A percentile compares a stretch with the other conserved stretches of the same genome.
These are phyloP conservation scores for Baudoinia panamericana DNA, from an alignment of 495 filamentous ascomycete species.

Conservation along the genomic window DNA sequence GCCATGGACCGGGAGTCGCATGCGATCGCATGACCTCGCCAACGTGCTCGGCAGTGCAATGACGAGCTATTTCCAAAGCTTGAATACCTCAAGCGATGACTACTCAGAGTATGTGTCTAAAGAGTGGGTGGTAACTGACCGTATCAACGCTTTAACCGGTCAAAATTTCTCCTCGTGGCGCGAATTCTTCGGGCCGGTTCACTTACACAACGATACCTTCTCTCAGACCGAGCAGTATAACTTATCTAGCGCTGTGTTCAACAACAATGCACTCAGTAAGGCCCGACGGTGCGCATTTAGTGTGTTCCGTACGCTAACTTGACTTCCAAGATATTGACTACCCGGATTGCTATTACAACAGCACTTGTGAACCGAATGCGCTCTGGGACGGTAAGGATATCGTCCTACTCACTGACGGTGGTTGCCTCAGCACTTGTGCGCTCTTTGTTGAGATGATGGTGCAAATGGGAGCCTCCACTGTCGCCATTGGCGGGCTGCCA, in stretches of 20 bases:
- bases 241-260: slow-evolving; percentile 27
- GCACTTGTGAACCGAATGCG: slow-evolving; percentile 9
- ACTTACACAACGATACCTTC: slow-evolving; percentile 33
- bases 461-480: slow-evolving; percentile 35
- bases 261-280: slow-evolving; percentile 16
- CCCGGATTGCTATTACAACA: slow-evolving; percentile 23
- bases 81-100: neutral
- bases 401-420: slow-evolving; percentile 37
- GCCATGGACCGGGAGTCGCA: slow-evolving; percentile 34
- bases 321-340: slow-evolving; percentile 30
- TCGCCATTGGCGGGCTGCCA: slow-evolving; percentile 39
- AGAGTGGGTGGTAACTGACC: slow-evolving; percentile 34
- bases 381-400: slow-evolving; percentile 41
- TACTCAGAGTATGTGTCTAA: slow-evolving; percentile 10
- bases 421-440: slow-evolving; percentile 40
- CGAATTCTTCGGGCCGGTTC: slow-evolving; percentile 39
- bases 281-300: no score
- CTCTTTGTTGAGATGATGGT: slow-evolving; percentile 43
- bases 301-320: no score
- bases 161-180: slow-evolving; percentile 40
- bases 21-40: slow-evolving; percentile 32
- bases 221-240: slow-evolving; percentile 38
- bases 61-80: slow-evolving; percentile 27
- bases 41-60: slow-evolving; percentile 35
- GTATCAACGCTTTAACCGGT: slow-evolving; percentile 34